These are phyloP conservation scores for Eragrostis curvula DNA, from an alignment of 176 grass and related monocot genomes.

Conservation along the genomic window DNA sequence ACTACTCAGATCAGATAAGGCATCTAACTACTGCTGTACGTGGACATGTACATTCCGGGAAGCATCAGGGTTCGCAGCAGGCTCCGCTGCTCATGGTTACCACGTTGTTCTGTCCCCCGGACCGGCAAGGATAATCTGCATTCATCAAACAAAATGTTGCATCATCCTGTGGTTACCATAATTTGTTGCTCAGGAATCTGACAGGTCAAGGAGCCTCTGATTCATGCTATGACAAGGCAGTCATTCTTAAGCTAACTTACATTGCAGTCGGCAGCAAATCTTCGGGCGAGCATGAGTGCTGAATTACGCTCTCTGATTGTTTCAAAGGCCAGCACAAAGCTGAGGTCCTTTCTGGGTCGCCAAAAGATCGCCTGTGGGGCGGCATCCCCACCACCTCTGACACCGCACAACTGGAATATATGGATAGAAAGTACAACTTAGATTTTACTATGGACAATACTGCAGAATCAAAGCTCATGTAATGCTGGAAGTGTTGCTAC, in stretches of 20 bases:
- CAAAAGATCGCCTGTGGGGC: slow-evolving; percentile 62
- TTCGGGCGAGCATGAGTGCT: slow-evolving; percentile 71
- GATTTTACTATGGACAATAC: background rate
- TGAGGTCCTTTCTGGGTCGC: slow-evolving; percentile 65
- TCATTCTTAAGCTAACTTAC: slow-evolving; percentile 40
- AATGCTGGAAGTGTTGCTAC: background rate
- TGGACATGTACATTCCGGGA: slow-evolving; percentile 19
- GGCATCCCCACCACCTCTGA: slow-evolving; percentile 77
- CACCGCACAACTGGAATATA: slow-evolving; percentile 62
- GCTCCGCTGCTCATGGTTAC: background rate
- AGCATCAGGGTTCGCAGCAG: background rate
- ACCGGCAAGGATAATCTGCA: slow-evolving; percentile 61
- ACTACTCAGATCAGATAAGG: slow-evolving; percentile 18
- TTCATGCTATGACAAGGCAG: background rate
- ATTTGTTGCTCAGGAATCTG: background rate
- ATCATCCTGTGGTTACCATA: too few relatives aligned
- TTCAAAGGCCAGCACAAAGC: slow-evolving; percentile 72
- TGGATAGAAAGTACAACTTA: background rate
- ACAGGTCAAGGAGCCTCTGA: background rate
- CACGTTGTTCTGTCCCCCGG: slow-evolving; percentile 42
- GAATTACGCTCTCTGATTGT: slow-evolving; percentile 76
- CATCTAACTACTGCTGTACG: slow-evolving; percentile 25
- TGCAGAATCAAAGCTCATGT: background rate
- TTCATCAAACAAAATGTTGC: background rate
- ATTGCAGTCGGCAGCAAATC: slow-evolving; percentile 82